These are phyloP conservation scores for Termitomyces sp. DNA, from an alignment of 1,284 basidiomycete species.

Conservation along the genomic window DNA sequence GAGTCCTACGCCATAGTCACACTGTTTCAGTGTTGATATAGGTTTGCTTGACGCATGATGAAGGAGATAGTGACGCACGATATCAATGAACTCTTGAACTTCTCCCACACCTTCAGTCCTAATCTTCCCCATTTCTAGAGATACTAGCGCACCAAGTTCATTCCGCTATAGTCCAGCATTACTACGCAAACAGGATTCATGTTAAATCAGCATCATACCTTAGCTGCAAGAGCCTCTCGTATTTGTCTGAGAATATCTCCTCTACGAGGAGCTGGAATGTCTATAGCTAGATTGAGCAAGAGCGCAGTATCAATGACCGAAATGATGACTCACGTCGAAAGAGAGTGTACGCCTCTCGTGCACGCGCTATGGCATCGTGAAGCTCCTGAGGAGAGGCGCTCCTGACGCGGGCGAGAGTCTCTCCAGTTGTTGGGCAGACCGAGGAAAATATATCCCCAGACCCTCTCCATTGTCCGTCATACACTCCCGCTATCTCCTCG, in stretches of 20 bases:
- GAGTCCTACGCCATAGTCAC: conserved; percentile 68
- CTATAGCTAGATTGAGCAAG: conserved; percentile 19
- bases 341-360: conserved; percentile 64
- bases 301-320: not conserved
- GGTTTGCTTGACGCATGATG: conserved; percentile 1
- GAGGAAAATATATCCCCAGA: conserved; percentile 66
- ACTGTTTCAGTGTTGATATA: conserved; percentile 27
- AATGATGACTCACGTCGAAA: conserved; percentile 49
- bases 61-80: conserved; percentile 43
- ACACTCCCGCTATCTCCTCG: conserved; percentile 62
- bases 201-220: conserved; percentile 52
- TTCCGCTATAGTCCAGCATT: conserved; percentile 47
- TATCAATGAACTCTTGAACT: conserved; percentile 93
- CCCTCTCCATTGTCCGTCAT: conserved; percentile 76
- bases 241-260: conserved; percentile 90
- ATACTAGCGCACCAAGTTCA: conserved; percentile 78
- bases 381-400: conserved; percentile 70
- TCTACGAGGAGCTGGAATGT: conserved; percentile 79
- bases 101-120: conserved; percentile 89
- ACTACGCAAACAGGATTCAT: not conserved
- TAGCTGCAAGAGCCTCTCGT: conserved; percentile 72
- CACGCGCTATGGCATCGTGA: conserved; percentile 54
- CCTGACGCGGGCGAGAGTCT: conserved; percentile 63
- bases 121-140: conserved; percentile 96
- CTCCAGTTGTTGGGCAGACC: conserved; percentile 73